A percentile compares a stretch with the other conserved stretches of the same genome.
phyloP scores from a whole-genome alignment of 2,329 filamentous ascomycete genomes.

The Zymoseptoria tritici region DNA sequence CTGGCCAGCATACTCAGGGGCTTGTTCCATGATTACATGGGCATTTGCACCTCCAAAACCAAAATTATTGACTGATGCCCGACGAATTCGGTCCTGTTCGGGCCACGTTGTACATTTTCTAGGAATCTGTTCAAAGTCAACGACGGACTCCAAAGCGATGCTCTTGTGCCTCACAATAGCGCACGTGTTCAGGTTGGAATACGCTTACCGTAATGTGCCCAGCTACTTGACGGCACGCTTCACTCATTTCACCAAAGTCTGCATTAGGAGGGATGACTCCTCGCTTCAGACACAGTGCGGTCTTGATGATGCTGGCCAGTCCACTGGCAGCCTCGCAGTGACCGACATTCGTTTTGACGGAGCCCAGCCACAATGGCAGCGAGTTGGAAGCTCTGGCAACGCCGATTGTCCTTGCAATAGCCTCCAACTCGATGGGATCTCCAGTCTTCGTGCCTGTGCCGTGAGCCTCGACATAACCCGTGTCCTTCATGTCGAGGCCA shows the following conservation, averaged over 20 bases:
- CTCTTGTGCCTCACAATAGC: too few relatives aligned
- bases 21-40: constrained; percentile 1
- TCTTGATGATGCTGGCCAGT: constrained; percentile 9
- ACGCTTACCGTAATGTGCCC: too few relatives aligned
- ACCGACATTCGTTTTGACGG: constrained; percentile 3
- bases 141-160: too few relatives aligned
- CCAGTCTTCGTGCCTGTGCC: constrained; percentile 22
- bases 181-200: too few relatives aligned
- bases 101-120: constrained; percentile 23
- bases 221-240: constrained; percentile 16
- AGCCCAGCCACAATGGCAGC: constrained; percentile 4
- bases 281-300: constrained; percentile 18
- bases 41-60: constrained; percentile 21
- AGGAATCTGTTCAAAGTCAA: constrained; percentile 1
- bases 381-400: constrained; percentile 4
- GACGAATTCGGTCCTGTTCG: neutral
- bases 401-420: neutral
- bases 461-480: constrained; percentile 20
- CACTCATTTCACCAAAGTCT: constrained; percentile 16
- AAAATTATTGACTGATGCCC: constrained; percentile 14
- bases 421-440: constrained; percentile 6
- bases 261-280: constrained; percentile 20
- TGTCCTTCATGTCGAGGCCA: neutral
- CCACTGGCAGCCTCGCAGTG: constrained; percentile 7
- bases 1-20: neutral